Conservation (phyloP, 1,284 basidiomycete genomes). For the Sanguinoderma infundibulare region DNA sequence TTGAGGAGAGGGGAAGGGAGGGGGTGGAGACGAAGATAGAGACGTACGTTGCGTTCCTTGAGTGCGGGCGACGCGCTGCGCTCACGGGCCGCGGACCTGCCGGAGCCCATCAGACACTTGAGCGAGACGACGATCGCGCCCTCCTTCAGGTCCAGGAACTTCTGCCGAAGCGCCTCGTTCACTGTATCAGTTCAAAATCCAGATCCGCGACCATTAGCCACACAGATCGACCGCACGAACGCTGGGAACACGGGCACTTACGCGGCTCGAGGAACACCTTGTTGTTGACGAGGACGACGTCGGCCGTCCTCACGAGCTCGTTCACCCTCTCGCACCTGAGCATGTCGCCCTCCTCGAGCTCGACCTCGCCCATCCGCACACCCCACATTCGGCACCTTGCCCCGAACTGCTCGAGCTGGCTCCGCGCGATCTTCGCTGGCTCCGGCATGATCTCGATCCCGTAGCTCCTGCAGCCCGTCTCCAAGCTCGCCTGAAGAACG, state of each 20-base stretch:
- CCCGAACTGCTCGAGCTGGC: conserved; percentile 64
- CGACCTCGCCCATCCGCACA: conserved; percentile 64
- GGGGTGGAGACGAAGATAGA: not conserved
- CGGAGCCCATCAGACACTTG: conserved; percentile 68
- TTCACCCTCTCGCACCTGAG: conserved; percentile 61
- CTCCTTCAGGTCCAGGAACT: conserved; percentile 80
- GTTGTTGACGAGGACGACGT: conserved; percentile 80
- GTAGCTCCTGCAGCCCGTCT: conserved; percentile 74
- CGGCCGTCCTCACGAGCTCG: conserved; percentile 66
- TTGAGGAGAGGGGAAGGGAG: not conserved
- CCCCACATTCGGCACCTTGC: conserved; percentile 80
- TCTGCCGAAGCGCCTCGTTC: conserved; percentile 73
- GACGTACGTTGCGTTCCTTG: conserved; percentile 53
- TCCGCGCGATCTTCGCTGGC: conserved; percentile 66
- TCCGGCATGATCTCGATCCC: conserved; percentile 69
- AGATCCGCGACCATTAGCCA: not conserved
- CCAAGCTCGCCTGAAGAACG: conserved; percentile 73
- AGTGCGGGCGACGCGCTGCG: conserved; percentile 25
- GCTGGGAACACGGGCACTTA: conserved; percentile 40
- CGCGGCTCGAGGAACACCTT: conserved; percentile 75
- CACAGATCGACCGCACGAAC: not conserved
- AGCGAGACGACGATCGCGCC: conserved; percentile 81
- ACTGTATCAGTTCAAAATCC: conserved; percentile 53
- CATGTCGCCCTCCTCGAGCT: conserved; percentile 78
- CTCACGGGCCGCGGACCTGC: conserved; percentile 61